phyloP scores from a whole-genome alignment of 2,329 filamentous ascomycete genomes.

The Diaporthe sp. region DNA sequence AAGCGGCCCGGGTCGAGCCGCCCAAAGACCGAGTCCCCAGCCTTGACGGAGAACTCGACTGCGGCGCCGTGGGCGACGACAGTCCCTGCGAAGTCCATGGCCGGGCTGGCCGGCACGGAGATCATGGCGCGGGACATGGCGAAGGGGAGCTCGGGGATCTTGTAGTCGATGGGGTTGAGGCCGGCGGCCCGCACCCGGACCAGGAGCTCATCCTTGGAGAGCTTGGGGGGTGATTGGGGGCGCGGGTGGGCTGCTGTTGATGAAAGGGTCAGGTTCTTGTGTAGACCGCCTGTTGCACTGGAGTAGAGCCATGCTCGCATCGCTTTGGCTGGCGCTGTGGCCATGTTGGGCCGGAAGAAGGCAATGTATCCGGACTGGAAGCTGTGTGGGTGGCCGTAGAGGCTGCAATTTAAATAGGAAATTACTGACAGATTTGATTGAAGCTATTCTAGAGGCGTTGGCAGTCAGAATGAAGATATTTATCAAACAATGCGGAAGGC shows the following conservation, averaged over 20 bases:
- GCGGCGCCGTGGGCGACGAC: constrained; percentile 51
- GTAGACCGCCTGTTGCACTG: neutral
- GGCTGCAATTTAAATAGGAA: neutral
- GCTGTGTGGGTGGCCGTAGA: neutral
- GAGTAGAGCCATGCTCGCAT: constrained; percentile 24
- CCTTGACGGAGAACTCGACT: constrained; percentile 46
- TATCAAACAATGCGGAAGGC: neutral
- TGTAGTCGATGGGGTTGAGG: constrained; percentile 75
- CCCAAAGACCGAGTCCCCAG: constrained; percentile 61
- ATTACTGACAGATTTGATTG: neutral
- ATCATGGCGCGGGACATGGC: constrained; percentile 52
- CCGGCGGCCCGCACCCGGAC: constrained; percentile 65
- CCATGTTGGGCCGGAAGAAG: neutral
- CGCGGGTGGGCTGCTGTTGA: constrained; percentile 12
- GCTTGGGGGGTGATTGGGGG: neutral
- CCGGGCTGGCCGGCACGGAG: constrained; percentile 58
- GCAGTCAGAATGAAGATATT: neutral
- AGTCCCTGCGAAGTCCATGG: constrained; percentile 62
- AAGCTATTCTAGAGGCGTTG: neutral
- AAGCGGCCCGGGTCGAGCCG: constrained; percentile 43
- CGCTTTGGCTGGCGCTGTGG: neutral
- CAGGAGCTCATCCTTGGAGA: constrained; percentile 51
- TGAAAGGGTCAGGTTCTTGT: constrained; percentile 8
- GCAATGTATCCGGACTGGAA: neutral
- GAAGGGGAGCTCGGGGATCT: constrained; percentile 64